These are phyloP conservation scores for Rhodotorula babjevae DNA, from an alignment of 768 basidiomycete species.

Conservation along the genomic window DNA sequence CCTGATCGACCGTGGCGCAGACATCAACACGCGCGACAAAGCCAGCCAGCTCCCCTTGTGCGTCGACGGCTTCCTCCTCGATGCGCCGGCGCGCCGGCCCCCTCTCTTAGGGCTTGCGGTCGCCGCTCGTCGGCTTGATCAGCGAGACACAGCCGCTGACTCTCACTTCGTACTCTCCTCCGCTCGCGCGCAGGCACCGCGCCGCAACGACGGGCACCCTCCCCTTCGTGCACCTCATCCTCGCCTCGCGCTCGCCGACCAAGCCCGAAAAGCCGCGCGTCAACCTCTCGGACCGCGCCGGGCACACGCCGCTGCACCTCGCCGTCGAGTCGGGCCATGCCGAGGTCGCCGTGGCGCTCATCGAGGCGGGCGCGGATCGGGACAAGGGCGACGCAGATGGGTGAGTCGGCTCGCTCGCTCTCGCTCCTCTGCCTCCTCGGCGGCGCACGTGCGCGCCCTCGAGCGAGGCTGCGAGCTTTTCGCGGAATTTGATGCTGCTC, in stretches of 20 bases:
- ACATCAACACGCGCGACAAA: constrained; percentile 93
- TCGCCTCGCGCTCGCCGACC: constrained; percentile 58
- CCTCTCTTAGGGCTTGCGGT: background rate
- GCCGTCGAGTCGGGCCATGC: constrained; percentile 96
- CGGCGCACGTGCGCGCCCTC: too few relatives aligned
- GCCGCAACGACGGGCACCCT: constrained; percentile 92
- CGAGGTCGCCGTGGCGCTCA: constrained; percentile 79
- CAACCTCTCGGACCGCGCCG: constrained; percentile 50
- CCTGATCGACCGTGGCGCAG: constrained; percentile 42
- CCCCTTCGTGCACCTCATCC: constrained; percentile 78
- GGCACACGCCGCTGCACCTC: constrained; percentile 92
- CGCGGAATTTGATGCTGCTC: too few relatives aligned
- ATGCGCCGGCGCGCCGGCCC: too few relatives aligned
- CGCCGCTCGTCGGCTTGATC: too few relatives aligned
- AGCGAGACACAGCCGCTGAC: too few relatives aligned
- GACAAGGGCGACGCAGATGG: constrained; percentile 74
- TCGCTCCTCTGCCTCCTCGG: background rate
- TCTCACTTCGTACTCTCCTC: background rate
- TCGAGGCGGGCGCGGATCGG: constrained; percentile 93
- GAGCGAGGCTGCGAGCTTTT: background rate
- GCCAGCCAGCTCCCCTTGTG: constrained; percentile 88
- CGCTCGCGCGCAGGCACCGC: constrained; percentile 63
- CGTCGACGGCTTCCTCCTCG: constrained; percentile 42
- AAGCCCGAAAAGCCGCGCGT: constrained; percentile 52
- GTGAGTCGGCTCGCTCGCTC: constrained; percentile 48